Evolutionary conservation across 2,329 filamentous ascomycete species (phyloP), one percentile per base, ranked within the genome.

Genomic region (Pestalotiopsis sp.): DNA sequence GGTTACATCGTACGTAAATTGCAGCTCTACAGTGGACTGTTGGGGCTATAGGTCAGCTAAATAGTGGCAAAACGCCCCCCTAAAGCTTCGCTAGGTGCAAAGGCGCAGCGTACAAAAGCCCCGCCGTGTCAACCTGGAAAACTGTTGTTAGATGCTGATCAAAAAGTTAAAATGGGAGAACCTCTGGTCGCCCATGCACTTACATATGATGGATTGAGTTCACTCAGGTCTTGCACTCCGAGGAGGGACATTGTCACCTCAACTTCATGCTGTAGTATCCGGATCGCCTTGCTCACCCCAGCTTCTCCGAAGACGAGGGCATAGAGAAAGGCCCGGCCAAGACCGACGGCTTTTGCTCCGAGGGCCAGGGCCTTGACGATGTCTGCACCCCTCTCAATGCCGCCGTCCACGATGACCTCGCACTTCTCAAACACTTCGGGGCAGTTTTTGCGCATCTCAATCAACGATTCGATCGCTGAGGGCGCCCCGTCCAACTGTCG

Each of bases 401-500:
- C 80, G 14, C 81, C 80, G 62, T 83, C 80, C 6, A 80, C 70
- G 0, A 79, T 61, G 12, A 80, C 73, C 56, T 77, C 75, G 7
- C 79, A 65, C n/a, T 69, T 74, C 27, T 77, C 74, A 66, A 82
- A 76, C 4, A 79, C 74, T 41, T 80, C 74, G 2, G 80, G 79
- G 12, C 77, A 77, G 60, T 74, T 69, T 9, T 72, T 74, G 56
- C 75, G 75, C 38, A 81, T 75, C 68, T 81, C 80, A 3, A 80
- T 70, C 58, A 80, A 70, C 0, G 75, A 73, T n/a, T 80, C 70
- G 13, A 80, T 74, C 7, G 79, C 73, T 0, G 79, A 74, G 72
- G 72, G 78, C 65, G 67, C 83, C 75, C 75, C 83, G 52, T 98
- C 95, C 63, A 93, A 83, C 36, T 93, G 93, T 59, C 95, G 87